Conservation (phyloP, 1,284 basidiomycete genomes). For the Heterobasidion annosum region DNA sequence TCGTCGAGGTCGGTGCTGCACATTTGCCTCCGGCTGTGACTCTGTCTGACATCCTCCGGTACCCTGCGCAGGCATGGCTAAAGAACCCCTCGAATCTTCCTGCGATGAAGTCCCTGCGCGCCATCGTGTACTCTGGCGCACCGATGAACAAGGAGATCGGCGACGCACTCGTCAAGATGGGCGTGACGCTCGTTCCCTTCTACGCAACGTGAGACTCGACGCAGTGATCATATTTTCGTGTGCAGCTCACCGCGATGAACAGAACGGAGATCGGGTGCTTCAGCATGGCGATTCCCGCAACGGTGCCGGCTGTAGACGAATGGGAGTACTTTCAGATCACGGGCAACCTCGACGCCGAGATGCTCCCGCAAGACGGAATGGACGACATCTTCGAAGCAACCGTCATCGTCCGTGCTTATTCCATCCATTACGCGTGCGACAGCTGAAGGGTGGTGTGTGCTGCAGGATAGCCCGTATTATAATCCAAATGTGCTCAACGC, state of each 20-base stretch:
- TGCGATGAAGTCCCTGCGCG: conserved; percentile 7
- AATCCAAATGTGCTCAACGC: conserved; percentile 3
- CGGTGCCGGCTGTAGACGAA: conserved; percentile 4
- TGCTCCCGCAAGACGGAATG: conserved; percentile 6
- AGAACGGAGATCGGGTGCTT: conserved; percentile 5
- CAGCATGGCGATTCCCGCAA: not conserved
- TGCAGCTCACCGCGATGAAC: not conserved
- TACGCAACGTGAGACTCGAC: conserved; percentile 10
- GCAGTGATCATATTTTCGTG: too few relatives aligned
- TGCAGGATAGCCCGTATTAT: not conserved
- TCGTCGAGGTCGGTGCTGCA: conserved; percentile 18
- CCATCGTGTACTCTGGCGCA: conserved; percentile 12
- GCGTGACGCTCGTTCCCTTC: conserved; percentile 8
- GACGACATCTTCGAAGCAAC: conserved; percentile 8
- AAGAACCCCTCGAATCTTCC: conserved; percentile 10
- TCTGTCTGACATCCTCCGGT: not conserved
- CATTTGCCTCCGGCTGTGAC: not conserved
- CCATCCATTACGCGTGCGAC: not conserved
- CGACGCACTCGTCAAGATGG: conserved; percentile 8
- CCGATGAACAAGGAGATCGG: conserved; percentile 12
- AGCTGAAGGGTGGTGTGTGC: not conserved
- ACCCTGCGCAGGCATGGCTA: conserved; percentile 9
- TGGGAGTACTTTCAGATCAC: conserved; percentile 12
- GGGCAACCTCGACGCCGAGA: not conserved
- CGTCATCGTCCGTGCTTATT: conserved; percentile 3